Evolutionary conservation across 305 asterid species (phyloP).

Genomic region (Ilex paraguariensis): DNA sequence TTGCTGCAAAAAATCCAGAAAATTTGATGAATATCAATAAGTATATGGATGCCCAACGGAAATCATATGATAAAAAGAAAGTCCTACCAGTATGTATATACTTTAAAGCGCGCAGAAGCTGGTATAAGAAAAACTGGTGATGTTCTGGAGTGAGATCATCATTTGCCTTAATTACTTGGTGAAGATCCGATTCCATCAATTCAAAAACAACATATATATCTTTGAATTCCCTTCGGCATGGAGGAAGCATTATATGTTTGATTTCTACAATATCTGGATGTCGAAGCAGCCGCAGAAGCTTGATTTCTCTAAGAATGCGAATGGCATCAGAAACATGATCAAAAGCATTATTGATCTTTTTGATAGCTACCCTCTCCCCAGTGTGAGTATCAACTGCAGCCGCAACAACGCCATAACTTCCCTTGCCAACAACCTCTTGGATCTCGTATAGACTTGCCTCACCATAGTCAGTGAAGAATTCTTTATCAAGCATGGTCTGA

Average conservation of each 20-base stretch:
- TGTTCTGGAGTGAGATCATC: constrained; percentile 91
- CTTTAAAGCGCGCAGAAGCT: constrained; percentile 90
- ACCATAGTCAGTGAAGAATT: constrained; percentile 93
- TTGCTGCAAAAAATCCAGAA: constrained; percentile 44
- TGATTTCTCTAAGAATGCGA: constrained; percentile 90
- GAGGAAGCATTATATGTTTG: constrained; percentile 87
- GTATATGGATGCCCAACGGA: background rate
- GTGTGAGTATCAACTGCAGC: constrained; percentile 97
- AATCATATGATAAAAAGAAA: constrained; percentile 4
- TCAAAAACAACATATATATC: constrained; percentile 91
- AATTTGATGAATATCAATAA: background rate
- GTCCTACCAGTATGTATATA: constrained; percentile 76
- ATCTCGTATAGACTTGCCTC: constrained; percentile 80
- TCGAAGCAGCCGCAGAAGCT: constrained; percentile 76
- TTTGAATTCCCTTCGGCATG: constrained; percentile 87
- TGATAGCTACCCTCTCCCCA: constrained; percentile 90
- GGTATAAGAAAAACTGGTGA: constrained; percentile 91
- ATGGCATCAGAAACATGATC: constrained; percentile 96
- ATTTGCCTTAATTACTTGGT: constrained; percentile 83
- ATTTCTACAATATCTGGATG: constrained; percentile 92
- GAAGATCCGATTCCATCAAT: constrained; percentile 98
- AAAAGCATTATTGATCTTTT: constrained; percentile 70
- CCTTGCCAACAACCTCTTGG: constrained; percentile 97
- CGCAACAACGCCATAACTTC: constrained; percentile 95
- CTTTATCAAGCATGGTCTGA: constrained; percentile 73